Conservation (phyloP, 352 stramenopile species). For the Phytophthora agathidicida region DNA sequence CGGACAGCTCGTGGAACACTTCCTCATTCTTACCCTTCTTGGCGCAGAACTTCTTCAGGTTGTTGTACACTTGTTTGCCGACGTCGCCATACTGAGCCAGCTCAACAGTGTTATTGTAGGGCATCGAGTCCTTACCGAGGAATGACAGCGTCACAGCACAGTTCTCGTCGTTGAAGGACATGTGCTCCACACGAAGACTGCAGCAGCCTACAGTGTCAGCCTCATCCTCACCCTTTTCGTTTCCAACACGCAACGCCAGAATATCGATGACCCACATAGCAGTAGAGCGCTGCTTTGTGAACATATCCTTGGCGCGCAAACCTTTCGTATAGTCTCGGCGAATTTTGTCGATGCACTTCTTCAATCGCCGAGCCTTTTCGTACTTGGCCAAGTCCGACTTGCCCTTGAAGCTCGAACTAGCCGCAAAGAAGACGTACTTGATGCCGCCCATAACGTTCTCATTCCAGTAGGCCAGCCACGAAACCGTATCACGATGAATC, state of each 20-base stretch:
- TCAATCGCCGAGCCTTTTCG: constrained; percentile 98
- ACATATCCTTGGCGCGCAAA: constrained; percentile 90
- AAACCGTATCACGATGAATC: constrained; percentile 93
- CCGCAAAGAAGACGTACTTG: constrained; percentile 99
- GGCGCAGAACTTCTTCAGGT: constrained; percentile 96
- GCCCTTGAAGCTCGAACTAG: constrained; percentile 98
- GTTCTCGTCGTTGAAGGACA: constrained; percentile 94
- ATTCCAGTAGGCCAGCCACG: constrained; percentile 96
- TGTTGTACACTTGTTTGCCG: constrained; percentile 94
- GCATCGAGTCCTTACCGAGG: constrained; percentile 99
- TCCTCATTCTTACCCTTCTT: constrained; percentile 97
- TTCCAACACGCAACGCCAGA: constrained; percentile 99
- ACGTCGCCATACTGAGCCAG: constrained; percentile 90
- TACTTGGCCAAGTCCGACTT: constrained; percentile 99
- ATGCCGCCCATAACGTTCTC: constrained; percentile 98
- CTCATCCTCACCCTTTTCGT: constrained; percentile 99
- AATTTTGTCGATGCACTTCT: constrained; percentile 97
- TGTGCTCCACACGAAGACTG: constrained; percentile 98
- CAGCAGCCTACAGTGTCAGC: constrained; percentile 99
- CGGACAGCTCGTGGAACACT: constrained; percentile 97
- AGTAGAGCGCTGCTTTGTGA: constrained; percentile 94
- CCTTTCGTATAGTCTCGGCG: constrained; percentile 92
- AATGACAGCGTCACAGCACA: constrained; percentile 99
- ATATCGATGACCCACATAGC: constrained; percentile 99
- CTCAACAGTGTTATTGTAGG: constrained; percentile 99